Base-by-base conservation (phyloP, 768 basidiomycete species). In the Rubroboletus pulcherrimus region DNA sequence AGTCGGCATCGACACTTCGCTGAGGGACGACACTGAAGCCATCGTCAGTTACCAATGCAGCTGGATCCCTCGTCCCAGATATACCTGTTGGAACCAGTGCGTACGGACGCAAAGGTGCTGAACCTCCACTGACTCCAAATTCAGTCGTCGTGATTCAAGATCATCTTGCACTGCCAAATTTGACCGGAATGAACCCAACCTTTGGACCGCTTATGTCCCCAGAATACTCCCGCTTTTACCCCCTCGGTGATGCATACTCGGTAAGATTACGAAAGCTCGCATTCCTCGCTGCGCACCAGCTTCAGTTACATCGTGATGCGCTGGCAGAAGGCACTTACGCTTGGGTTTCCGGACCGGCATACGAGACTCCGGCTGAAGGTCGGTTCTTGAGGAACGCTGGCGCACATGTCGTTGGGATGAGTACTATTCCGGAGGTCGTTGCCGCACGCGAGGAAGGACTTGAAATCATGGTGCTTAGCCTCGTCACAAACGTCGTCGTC, bases 371-470 rank as follows among this genome's bases (percentile, higher is more conserved):
- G 3, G 92, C 91, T 0, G 93, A 96, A 63, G 93, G 91, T 33
- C 77, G 85, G 46, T 85, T 93, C 72, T 73, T 95, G 39, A 75
- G 87, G 15, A 71, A 73, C 8, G 84, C 82, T 0, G 93, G 93
- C 4, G 93, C 87, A 1, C 91, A 92, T 62, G 88, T 93, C n/a
- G 93, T 94, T 2, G 93, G 93, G 2, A 95, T 95, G 93, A 92
- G 89, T 61, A 95, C 93, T 0, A 82, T 94, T 15, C 93, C 92
- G 0, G 93, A 95, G 71, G 93, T 95, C 26, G 75, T 93, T 24
- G 88, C 84, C 0, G 93, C 88, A 9, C 73, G 83, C 46, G 85
- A 91, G 66, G 87, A 86, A 64, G 87, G 86, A 0, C 61, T 95
- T 53, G 80, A 89, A 51, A 83, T 89, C 49, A 76, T 89, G 71